These are phyloP conservation scores for Apiotrichum laibachii DNA, from an alignment of 1,284 basidiomycete species.

Conservation along the genomic window DNA sequence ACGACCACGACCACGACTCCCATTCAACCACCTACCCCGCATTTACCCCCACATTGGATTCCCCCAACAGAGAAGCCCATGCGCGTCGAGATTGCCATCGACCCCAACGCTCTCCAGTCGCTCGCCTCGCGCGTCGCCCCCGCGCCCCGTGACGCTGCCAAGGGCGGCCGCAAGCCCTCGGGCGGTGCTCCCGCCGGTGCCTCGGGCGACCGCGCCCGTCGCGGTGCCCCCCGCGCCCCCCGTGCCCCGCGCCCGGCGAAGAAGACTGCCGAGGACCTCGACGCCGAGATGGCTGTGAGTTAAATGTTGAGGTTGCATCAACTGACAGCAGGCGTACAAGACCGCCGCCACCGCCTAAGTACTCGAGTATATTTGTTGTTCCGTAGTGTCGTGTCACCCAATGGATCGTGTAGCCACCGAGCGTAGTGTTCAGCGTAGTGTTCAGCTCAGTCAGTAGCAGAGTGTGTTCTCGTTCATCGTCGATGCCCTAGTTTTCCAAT, in stretches of 20 bases:
- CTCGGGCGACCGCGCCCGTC: slow-evolving; percentile 54
- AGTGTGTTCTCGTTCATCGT: too few species aligned
- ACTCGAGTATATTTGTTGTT: background rate
- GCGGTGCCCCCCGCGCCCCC: slow-evolving; percentile 55
- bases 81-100: slow-evolving; percentile 96
- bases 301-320: too few species aligned
- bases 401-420: slow-evolving; percentile 8
- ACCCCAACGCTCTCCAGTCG: slow-evolving; percentile 71
- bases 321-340: slow-evolving; percentile 2
- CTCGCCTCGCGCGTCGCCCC: slow-evolving; percentile 59
- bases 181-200: background rate
- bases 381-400: background rate
- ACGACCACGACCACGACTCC: background rate
- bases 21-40: background rate
- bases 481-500: too few species aligned
- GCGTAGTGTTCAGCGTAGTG: background rate
- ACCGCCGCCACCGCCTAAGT: slow-evolving; percentile 1
- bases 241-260: slow-evolving; percentile 51
- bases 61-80: slow-evolving; percentile 78
- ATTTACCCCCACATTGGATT: slow-evolving; percentile 38
- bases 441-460: too few species aligned
- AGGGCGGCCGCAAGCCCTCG: slow-evolving; percentile 26
- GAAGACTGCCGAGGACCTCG: slow-evolving; percentile 59
- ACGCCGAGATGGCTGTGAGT: slow-evolving; percentile 71
- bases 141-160: slow-evolving; percentile 50